Evolutionary conservation across 306 rosid species (phyloP).

Genomic region (Prunus mume): DNA sequence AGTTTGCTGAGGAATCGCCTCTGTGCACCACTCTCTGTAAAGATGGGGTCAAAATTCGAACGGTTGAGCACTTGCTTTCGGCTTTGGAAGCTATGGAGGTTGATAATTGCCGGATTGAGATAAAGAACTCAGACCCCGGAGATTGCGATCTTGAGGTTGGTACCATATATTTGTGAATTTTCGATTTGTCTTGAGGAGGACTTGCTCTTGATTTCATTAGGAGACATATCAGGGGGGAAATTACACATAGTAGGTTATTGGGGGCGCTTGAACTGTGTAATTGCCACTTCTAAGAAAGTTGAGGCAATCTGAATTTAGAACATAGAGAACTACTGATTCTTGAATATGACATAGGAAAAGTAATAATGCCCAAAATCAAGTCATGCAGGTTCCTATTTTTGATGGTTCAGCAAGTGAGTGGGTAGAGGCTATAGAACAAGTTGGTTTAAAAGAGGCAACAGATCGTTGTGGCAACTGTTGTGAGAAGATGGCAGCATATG

Average conservation of each 20-base stretch:
- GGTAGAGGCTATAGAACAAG: conserved; percentile 68
- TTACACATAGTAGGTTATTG: neutral
- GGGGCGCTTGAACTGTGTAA: neutral
- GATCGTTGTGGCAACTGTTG: conserved; percentile 44
- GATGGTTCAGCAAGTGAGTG: conserved; percentile 91
- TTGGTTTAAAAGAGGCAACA: conserved; percentile 60
- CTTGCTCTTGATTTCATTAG: neutral
- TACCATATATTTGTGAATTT: conserved; percentile 1
- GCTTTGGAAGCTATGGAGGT: conserved; percentile 87
- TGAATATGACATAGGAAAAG: conserved; percentile 12
- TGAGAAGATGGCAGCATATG: conserved; percentile 66
- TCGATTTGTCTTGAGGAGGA: neutral
- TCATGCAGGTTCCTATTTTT: conserved; percentile 74
- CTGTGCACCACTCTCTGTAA: conserved; percentile 71
- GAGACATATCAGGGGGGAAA: neutral
- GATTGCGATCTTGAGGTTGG: conserved; percentile 59
- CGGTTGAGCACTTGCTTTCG: conserved; percentile 90
- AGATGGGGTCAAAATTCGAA: conserved; percentile 61
- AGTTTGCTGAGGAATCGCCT: conserved; percentile 60
- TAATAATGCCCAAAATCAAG: conserved; percentile 17
- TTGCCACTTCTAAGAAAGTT: neutral
- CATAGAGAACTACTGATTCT: neutral
- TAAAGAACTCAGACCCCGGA: conserved; percentile 40
- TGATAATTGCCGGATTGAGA: conserved; percentile 81
- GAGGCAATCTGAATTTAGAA: neutral